Percentiles rank a stretch among this genome's conserved stretches.
These are phyloP conservation scores for Colletotrichum sp. DNA, from an alignment of 2,329 filamentous ascomycete species.

Conservation along the genomic window DNA sequence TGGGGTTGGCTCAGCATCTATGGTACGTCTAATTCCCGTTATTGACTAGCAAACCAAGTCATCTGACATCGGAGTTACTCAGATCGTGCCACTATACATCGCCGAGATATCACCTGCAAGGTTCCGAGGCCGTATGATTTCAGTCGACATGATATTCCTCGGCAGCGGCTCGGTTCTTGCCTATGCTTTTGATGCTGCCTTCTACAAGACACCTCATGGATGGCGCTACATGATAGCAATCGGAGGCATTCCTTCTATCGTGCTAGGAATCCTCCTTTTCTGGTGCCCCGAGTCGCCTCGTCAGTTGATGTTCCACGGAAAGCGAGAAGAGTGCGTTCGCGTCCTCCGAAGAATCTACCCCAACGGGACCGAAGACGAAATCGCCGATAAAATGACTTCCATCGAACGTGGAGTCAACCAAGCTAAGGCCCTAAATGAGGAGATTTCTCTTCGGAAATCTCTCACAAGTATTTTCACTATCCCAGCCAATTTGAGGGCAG, in stretches of 20 bases:
- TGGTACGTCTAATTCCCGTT: conserved; percentile 33
- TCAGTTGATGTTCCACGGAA: conserved; percentile 27
- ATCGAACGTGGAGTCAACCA: conserved; percentile 4
- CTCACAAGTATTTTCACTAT: conserved; percentile 35
- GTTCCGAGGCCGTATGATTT: conserved; percentile 28
- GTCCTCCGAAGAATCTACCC: neutral
- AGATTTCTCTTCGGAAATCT: conserved; percentile 17
- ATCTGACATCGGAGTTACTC: neutral
- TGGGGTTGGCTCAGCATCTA: conserved; percentile 45
- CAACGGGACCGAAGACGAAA: conserved; percentile 25
- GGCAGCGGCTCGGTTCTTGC: conserved; percentile 24
- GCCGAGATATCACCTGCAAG: conserved; percentile 27
- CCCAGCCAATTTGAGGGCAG: conserved; percentile 41
- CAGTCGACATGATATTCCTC: conserved; percentile 27
- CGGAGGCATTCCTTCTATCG: conserved; percentile 22
- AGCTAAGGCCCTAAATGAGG: neutral
- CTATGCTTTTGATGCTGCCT: conserved; percentile 34
- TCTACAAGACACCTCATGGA: conserved; percentile 33
- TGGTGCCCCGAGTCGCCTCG: conserved; percentile 19
- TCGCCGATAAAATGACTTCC: conserved; percentile 28
- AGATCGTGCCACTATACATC: conserved; percentile 26
- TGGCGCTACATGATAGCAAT: conserved; percentile 23
- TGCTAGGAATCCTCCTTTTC: conserved; percentile 21
- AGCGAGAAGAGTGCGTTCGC: conserved; percentile 34
- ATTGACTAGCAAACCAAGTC: rapidly evolving